Percentiles rank a stretch among this genome's conserved stretches.
Conservation (phyloP, 108 stramenopile genomes). For the Cyclostephanos tholiformis region DNA sequence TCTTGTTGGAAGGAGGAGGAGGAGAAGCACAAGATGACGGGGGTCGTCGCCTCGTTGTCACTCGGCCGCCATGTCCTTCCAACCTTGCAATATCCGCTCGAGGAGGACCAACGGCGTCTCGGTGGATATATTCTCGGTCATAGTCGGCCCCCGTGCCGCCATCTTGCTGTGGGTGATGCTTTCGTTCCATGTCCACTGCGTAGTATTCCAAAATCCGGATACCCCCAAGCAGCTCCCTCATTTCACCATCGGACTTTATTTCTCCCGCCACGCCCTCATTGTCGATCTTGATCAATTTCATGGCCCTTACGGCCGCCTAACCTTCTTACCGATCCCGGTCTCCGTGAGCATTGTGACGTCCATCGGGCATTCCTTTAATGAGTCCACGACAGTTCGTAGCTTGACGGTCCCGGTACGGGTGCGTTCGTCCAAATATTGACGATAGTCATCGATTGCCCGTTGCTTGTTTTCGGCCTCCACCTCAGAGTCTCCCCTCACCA, state of each 20-base stretch:
- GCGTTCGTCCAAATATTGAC: neutral
- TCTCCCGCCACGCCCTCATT: neutral
- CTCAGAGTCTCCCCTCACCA: no score
- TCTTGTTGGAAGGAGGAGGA: conserved; percentile 18
- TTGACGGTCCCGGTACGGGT: neutral
- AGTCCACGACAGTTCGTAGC: neutral
- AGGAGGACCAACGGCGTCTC: conserved; percentile 34
- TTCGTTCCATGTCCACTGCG: neutral
- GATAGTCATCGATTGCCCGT: conserved; percentile 2
- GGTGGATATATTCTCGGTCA: no score
- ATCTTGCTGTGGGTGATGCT: no score
- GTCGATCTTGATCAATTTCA: conserved; percentile 18
- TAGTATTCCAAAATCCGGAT: conserved; percentile 3
- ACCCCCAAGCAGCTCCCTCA: conserved; percentile 17
- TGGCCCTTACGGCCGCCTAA: conserved; percentile 30
- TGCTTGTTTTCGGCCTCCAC: no score
- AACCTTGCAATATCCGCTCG: conserved; percentile 37
- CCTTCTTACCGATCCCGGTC: conserved; percentile 34
- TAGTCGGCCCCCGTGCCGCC: no score
- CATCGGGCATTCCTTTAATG: conserved; percentile 31
- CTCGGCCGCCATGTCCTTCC: conserved; percentile 48
- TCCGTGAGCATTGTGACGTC: conserved; percentile 35
- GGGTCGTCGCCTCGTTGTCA: conserved; percentile 15
- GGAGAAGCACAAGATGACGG: neutral
- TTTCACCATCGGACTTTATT: conserved; percentile 1